Percentiles rank a stretch among this genome's conserved stretches.
These are phyloP conservation scores for Adenanthera pavonina DNA, from an alignment of 306 rosid species.

Conservation along the genomic window DNA sequence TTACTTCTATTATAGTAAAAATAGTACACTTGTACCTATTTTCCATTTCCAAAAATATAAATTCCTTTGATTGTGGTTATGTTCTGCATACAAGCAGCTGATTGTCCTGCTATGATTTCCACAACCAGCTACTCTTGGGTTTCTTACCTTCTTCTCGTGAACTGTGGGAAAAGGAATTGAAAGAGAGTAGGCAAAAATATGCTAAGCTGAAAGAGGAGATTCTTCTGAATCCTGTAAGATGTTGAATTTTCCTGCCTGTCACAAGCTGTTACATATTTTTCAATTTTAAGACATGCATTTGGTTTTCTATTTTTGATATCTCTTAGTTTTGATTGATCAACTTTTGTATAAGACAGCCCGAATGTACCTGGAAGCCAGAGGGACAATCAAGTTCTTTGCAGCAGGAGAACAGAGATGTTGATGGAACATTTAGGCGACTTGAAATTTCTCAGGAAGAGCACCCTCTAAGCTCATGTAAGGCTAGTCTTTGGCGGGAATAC, in stretches of 20 bases:
- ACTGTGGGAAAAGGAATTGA: slow-evolving; percentile 65
- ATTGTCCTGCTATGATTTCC: slow-evolving; percentile 49
- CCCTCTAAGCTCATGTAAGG: slow-evolving; percentile 73
- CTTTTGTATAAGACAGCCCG: slow-evolving; percentile 69
- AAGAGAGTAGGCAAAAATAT: slow-evolving; percentile 63
- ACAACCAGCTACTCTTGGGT: slow-evolving; percentile 75
- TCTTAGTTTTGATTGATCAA: slow-evolving; percentile 47
- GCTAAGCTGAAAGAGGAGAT: slow-evolving; percentile 74
- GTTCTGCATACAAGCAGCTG: slow-evolving; percentile 43
- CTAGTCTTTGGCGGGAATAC: slow-evolving; percentile 70
- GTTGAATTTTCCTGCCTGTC: slow-evolving; percentile 25
- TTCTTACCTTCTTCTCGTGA: slow-evolving; percentile 73
- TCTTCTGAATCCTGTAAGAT: slow-evolving; percentile 76
- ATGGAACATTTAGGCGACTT: slow-evolving; percentile 61
- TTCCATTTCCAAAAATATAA: slow-evolving; percentile 25
- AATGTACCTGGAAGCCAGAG: slow-evolving; percentile 54
- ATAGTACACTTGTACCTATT: neutral
- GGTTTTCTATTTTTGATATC: slow-evolving; percentile 23
- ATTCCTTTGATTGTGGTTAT: slow-evolving; percentile 33
- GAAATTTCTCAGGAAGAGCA: slow-evolving; percentile 81
- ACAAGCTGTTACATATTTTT: slow-evolving; percentile 5
- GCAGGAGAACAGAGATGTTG: slow-evolving; percentile 51
- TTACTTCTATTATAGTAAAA: neutral
- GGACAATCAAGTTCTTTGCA: slow-evolving; percentile 44
- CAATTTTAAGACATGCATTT: neutral